These are phyloP conservation scores for Talaromyces sp. DNA, from an alignment of 2,329 filamentous ascomycete species.

Conservation along the genomic window DNA sequence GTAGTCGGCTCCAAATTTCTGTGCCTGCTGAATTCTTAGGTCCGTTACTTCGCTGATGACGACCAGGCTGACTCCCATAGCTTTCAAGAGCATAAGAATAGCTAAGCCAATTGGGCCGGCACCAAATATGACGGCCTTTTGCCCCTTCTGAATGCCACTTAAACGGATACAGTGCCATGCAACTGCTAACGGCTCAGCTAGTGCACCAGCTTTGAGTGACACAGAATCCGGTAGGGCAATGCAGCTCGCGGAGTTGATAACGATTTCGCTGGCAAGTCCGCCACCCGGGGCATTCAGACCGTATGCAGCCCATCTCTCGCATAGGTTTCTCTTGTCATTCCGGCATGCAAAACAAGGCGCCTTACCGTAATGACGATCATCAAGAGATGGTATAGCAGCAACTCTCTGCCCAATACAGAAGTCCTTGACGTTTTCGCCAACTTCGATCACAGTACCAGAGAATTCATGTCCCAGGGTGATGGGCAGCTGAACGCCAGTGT, in stretches of 20 bases:
- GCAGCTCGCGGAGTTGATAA: constrained; percentile 24
- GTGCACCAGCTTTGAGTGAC: constrained; percentile 33
- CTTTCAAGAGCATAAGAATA: constrained; percentile 54
- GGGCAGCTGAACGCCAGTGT: constrained; percentile 54
- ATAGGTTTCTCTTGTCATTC: constrained; percentile 12
- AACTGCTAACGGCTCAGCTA: constrained; percentile 60
- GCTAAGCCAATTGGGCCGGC: constrained; percentile 60
- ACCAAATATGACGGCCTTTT: constrained; percentile 53
- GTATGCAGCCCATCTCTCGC: not conserved
- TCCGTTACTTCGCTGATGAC: constrained; percentile 54
- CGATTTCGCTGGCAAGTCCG: constrained; percentile 25
- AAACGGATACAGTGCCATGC: constrained; percentile 59
- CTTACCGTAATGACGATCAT: constrained; percentile 41
- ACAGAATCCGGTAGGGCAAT: constrained; percentile 23
- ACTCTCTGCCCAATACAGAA: constrained; percentile 54
- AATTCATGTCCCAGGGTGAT: constrained; percentile 63
- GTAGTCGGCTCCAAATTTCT: constrained; percentile 52
- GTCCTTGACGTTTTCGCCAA: constrained; percentile 46
- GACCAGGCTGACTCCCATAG: constrained; percentile 50
- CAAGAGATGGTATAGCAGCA: constrained; percentile 56
- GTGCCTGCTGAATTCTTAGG: constrained; percentile 48
- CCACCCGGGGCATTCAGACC: constrained; percentile 22
- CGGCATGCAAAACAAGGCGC: constrained; percentile 49
- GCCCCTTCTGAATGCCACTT: constrained; percentile 42
- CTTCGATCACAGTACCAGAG: constrained; percentile 53